Base-by-base conservation (phyloP, 2,329 filamentous ascomycete species). In the Neonectria coccinea region DNA sequence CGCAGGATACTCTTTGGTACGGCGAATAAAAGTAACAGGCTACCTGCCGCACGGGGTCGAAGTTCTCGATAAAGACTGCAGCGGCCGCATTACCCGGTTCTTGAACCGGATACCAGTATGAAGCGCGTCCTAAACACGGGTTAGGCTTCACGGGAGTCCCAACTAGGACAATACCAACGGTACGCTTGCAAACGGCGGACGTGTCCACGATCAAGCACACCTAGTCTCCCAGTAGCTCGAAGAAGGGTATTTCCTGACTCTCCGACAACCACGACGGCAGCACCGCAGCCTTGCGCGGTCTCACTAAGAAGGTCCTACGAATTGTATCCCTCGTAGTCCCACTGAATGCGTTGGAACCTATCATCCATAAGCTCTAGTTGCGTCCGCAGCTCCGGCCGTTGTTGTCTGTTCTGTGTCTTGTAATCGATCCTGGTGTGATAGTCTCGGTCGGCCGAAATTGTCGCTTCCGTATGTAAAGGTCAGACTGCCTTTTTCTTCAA, bases 81-180 rank as follows among this genome's bases (percentile, higher is more conserved):
- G 50, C 57, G 3, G 50, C 50, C 10, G 57, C 57, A 20, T 60
- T 60, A 2, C 57, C 57, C 3, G 55, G 16, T 22, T 60, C 50
- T 14, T 60, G 57, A 5, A 50, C 57, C 25, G 54, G 50, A 7
- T 60, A 47, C 57, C 42, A 55, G 57, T 55, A 22, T 60, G 48
- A 1, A 55, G 31, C 18, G 33, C 48, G 10, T 7, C 48, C 27
- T 51, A 27, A 20, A 51, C 48, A 51, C 3, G 48, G 48, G 3
- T 51, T 16, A 14, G 33, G 25, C 18, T 51, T n/a, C 4, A 51
- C 25, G 2, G 48, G 27, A 51, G 48, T 51, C 14, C 48, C 48
- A 7, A 27, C 48, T 36, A 33, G 48, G 7, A 51, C 48, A 7
- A 51, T 4, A 16, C 33, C 27, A 18, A 33, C 18, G 27, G 48